Base-by-base conservation (phyloP, 148 eudicot species). In the Pharnaceum exiguum region DNA sequence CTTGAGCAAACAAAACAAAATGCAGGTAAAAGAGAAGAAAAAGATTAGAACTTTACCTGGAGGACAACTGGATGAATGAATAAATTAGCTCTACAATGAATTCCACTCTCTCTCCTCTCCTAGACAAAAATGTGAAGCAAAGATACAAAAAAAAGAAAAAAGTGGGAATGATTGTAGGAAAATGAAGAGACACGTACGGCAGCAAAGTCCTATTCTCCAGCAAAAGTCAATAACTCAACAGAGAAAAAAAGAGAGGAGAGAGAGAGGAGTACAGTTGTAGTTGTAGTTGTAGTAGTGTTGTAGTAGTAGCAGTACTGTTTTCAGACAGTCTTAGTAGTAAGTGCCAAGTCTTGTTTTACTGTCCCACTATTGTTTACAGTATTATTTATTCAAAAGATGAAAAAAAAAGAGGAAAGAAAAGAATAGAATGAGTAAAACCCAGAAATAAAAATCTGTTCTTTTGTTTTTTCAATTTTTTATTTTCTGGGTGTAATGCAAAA, bases 111-210 rank as follows among this genome's bases (percentile, higher is more conserved):
- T 13, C 47, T 33, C 13, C 21, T 5, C 51, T 59, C 59, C 43
- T 45, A 10, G 16, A n/a, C 47, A 55, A 59, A 36, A 26, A 18
- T n/a, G n/a, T n/a, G n/a, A n/a, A n/a, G n/a, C 9, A 18, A 62
- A 61, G 10, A 4, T 25, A n/a, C 5, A 22, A 29, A 4, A 55
- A 50, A 67, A 31, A 60, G 52, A 52, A 10, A 51, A 51, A 60
- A 44, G 66, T 18, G 54, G 51, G 32, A 42, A 67, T 59, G 50
- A 52, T 68, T 60, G n/a, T n/a, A n/a, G n/a, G 60, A 54, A 52
- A 42, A 15, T 45, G 27, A 68, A 55, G 4, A 60, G 28, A 59
- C 54, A n/a, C n/a, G n/a, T n/a, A n/a, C n/a, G n/a, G n/a, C n/a
- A n/a, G n/a, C n/a, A n/a, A 67, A 44, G 30, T 21, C 38, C 48